Evolutionary conservation across 1,284 basidiomycete species (phyloP).

Genomic region (Rhizoctonia solani): DNA sequence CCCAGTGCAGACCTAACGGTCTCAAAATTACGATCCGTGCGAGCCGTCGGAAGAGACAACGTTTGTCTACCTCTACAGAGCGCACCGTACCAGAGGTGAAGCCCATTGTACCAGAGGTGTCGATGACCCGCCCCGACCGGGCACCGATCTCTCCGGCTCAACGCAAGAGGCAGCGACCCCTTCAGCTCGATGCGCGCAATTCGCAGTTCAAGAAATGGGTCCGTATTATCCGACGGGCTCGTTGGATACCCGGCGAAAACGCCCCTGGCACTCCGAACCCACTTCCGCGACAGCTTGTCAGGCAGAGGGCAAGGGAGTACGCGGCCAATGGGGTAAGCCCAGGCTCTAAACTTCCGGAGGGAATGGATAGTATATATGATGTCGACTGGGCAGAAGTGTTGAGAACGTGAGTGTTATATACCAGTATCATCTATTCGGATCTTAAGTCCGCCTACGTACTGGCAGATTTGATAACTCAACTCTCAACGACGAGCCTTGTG

Average conservation of each 20-base stretch:
- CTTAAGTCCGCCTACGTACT: background rate
- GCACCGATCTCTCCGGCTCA: background rate
- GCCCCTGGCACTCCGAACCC: conserved; percentile 19
- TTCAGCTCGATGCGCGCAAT: conserved; percentile 21
- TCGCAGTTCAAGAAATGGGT: conserved; percentile 27
- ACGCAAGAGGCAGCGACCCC: background rate
- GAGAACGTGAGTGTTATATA: conserved; percentile 8
- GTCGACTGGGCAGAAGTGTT: conserved; percentile 22
- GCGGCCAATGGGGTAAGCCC: background rate
- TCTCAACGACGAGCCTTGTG: background rate
- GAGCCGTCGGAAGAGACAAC: conserved; percentile 9
- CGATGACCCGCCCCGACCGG: background rate
- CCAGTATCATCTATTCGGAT: background rate
- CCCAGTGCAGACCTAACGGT: background rate
- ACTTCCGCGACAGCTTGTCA: conserved; percentile 27
- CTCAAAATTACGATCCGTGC: conserved; percentile 25
- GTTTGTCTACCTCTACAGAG: background rate
- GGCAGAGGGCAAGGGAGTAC: conserved; percentile 26
- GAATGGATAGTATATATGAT: conserved; percentile 4
- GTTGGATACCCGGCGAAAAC: conserved; percentile 20
- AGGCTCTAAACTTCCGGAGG: conserved; percentile 16
- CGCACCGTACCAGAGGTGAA: background rate
- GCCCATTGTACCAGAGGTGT: background rate
- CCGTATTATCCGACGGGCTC: background rate
- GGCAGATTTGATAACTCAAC: conserved; percentile 14